Evolutionary conservation across 1,284 basidiomycete species (phyloP), one percentile per base, ranked within the genome.

Genomic region (Spongiforma sp.): DNA sequence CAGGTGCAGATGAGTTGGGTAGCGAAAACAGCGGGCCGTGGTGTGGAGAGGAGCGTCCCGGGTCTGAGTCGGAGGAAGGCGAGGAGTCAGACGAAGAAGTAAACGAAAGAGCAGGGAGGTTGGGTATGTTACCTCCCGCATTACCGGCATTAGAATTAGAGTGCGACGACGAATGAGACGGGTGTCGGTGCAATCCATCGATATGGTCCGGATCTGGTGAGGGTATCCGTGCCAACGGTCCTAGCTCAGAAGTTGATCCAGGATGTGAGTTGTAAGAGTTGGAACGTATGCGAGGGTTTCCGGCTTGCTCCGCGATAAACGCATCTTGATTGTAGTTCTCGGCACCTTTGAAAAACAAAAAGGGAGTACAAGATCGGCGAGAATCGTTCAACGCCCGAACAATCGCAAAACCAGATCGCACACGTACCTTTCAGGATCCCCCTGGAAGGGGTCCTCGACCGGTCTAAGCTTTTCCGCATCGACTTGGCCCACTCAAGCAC

Each of bases 351-450:
- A 12, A 33, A 54, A n/a, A n/a, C n/a, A n/a, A n/a, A n/a, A n/a
- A n/a, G n/a, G n/a, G n/a, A n/a, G n/a, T n/a, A n/a, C n/a, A n/a
- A n/a, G n/a, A n/a, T n/a, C n/a, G n/a, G n/a, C n/a, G n/a, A n/a
- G n/a, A n/a, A n/a, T n/a, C n/a, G n/a, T n/a, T n/a, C 19, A 21
- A 43, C 41, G 50, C 30, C 26, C 50, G 7, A 24, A 28, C 26
- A 17, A 50, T 50, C 39, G 32, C 41, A 60, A 28, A 24, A 28
- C 32, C 48, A 28, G 4, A 39, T 19, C 62, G 62, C 3, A 14
- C 6, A 85, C 90, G 73, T 73, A 95, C 95, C 82, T 85, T 98
- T 98, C 68, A 99, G 80, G 68, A 99, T 98, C 41, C 96, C 93
- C 78, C 87, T 93, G 53, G 88, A 82, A 10, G 96, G 95, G 69